A percentile compares a stretch with the other conserved stretches of the same genome.
Conservation (phyloP, 1,284 basidiomycete species). For the Caloboletus firmus region DNA sequence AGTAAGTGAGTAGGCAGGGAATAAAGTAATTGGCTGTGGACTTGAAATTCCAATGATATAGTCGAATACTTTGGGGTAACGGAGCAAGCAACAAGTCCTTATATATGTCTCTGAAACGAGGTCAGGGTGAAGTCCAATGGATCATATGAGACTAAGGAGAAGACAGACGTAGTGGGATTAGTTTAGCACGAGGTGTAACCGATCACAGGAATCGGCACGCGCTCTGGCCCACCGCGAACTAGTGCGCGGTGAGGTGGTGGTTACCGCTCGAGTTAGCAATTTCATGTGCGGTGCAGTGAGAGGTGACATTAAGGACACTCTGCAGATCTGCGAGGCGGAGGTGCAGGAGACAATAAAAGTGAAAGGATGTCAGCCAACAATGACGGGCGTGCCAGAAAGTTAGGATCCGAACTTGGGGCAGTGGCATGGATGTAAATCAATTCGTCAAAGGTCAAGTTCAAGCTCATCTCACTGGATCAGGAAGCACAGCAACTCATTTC, state of each 20-base stretch:
- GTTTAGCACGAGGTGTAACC: conserved; percentile 31
- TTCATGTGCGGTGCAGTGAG: conserved; percentile 20
- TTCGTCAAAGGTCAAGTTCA: not conserved
- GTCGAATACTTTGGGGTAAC: conserved; percentile 16
- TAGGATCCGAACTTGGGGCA: conserved; percentile 15
- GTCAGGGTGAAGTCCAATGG: conserved; percentile 32
- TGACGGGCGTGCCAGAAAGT: conserved; percentile 10
- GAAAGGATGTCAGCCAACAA: conserved; percentile 15
- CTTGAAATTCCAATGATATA: conserved; percentile 6
- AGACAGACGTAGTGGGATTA: conserved; percentile 21
- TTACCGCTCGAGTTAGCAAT: conserved; percentile 1
- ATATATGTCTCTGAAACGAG: conserved; percentile 38
- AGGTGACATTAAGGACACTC: conserved; percentile 5
- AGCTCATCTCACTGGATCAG: conserved; percentile 10
- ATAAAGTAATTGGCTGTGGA: conserved; percentile 23
- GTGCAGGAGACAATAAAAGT: conserved; percentile 7
- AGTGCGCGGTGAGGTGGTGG: not conserved
- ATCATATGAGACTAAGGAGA: conserved; percentile 19
- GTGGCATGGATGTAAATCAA: conserved; percentile 25
- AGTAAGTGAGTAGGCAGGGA: conserved; percentile 14
- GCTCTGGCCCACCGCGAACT: conserved; percentile 6
- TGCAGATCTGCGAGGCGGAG: conserved; percentile 1
- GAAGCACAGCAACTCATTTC: conserved; percentile 1
- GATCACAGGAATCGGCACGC: conserved; percentile 24
- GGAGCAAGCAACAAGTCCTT: conserved; percentile 18